Conservation (phyloP, 352 stramenopile species). For the Phytopythium cucurbitacearum region DNA sequence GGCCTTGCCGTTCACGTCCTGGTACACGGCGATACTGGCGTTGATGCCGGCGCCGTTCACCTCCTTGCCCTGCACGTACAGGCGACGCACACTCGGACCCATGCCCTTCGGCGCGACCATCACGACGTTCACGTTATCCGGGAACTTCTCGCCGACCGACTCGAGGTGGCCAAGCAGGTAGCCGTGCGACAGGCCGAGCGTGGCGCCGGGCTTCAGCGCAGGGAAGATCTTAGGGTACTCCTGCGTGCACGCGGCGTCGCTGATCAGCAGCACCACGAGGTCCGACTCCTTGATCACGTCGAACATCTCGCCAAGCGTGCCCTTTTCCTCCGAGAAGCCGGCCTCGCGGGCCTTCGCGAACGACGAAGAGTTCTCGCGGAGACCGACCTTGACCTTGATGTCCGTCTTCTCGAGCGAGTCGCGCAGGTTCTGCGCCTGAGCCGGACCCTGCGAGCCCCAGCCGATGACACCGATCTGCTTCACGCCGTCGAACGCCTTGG, state of each 20-base stretch:
- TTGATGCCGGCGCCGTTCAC: constrained; percentile 98
- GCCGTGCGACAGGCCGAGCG: constrained; percentile 95
- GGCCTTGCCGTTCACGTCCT: constrained; percentile 92
- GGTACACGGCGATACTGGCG: constrained; percentile 94
- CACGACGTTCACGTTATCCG: constrained; percentile 97
- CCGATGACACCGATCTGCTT: constrained; percentile 97
- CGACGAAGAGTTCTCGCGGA: constrained; percentile 73
- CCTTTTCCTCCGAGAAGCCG: constrained; percentile 91
- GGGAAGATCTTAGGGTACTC: constrained; percentile 97
- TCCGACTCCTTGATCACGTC: constrained; percentile 95
- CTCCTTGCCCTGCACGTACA: constrained; percentile 98
- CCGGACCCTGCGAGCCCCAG: constrained; percentile 96
- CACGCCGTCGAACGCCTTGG: constrained; percentile 95
- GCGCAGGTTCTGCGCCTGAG: constrained; percentile 96
- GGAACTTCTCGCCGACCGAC: constrained; percentile 93
- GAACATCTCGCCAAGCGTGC: constrained; percentile 96
- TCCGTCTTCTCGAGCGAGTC: constrained; percentile 93
- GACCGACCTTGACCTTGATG: constrained; percentile 89
- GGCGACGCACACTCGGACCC: constrained; percentile 93
- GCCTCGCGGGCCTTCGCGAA: constrained; percentile 81
- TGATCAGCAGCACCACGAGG: constrained; percentile 97
- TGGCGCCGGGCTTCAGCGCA: constrained; percentile 93
- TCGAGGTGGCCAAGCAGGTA: constrained; percentile 97
- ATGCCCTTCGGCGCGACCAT: constrained; percentile 98
- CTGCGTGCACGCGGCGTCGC: constrained; percentile 92